A percentile compares a stretch with the other conserved stretches of the same genome.
Conservation (phyloP, 225 moss, liverwort and hornwort genomes). For the Physcomitrellopsis africana region DNA sequence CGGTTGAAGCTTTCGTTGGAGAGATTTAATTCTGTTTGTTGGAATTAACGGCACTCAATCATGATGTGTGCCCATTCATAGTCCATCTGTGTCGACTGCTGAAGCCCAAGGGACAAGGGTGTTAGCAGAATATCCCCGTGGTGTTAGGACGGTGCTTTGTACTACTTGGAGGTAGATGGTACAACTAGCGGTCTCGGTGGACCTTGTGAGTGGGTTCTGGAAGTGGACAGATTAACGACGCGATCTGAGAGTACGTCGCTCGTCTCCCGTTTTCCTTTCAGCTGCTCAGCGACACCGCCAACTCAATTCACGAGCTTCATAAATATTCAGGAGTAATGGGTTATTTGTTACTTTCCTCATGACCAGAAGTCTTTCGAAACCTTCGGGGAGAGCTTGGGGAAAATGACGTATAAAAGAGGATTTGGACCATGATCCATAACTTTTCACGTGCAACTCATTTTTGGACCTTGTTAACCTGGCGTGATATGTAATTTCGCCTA, state of each 20-base stretch:
- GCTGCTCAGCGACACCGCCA: conserved; percentile 26
- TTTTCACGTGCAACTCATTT: conserved; percentile 24
- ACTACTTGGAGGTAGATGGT: conserved; percentile 30
- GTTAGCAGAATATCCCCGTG: conserved; percentile 54
- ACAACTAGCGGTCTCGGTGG: conserved; percentile 36
- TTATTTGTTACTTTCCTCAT: conserved; percentile 5
- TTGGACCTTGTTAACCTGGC: conserved; percentile 26
- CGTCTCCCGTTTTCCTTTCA: conserved; percentile 25
- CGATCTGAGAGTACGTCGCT: conserved; percentile 6
- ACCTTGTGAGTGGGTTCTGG: conserved; percentile 41
- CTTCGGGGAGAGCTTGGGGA: conserved; percentile 16
- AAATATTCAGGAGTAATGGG: conserved; percentile 1
- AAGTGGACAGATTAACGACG: conserved; percentile 24
- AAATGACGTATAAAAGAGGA: conserved; percentile 10
- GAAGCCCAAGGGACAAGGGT: conserved; percentile 39
- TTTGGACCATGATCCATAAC: conserved; percentile 1
- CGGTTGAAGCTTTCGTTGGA: conserved; percentile 18
- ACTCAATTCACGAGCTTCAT: conserved; percentile 2
- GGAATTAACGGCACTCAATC: conserved; percentile 27
- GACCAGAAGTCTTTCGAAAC: conserved; percentile 18
- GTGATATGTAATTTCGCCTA: conserved; percentile 16
- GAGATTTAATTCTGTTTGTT: conserved; percentile 32
- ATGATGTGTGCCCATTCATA: conserved; percentile 35
- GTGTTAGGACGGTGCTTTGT: conserved; percentile 42
- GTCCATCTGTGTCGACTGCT: conserved; percentile 31